These are phyloP conservation scores for Penicillium sp. DNA, from an alignment of 2,329 filamentous ascomycete species.

Conservation along the genomic window DNA sequence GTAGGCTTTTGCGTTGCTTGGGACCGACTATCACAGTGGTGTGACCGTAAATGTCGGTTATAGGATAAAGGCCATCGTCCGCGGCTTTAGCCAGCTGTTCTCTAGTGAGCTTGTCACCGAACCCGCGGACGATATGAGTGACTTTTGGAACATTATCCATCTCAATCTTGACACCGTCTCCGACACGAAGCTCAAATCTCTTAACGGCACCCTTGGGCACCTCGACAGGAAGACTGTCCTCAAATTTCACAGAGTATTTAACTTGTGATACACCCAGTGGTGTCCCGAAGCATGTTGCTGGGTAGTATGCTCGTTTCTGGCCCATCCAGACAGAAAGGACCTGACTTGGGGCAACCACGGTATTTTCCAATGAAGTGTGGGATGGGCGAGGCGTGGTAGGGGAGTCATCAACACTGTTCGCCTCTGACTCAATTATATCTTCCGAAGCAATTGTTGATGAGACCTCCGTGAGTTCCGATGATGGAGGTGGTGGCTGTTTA, in stretches of 20 bases:
- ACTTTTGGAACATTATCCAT: slow-evolving; percentile 41
- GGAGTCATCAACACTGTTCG: slow-evolving; percentile 7
- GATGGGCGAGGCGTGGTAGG: slow-evolving; percentile 13
- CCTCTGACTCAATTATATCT: slow-evolving; percentile 9
- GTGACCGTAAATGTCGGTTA: slow-evolving; percentile 45
- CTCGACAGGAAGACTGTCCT: slow-evolving; percentile 41
- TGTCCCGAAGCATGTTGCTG: slow-evolving; percentile 55
- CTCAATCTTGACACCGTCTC: slow-evolving; percentile 48
- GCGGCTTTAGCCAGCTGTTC: slow-evolving; percentile 26
- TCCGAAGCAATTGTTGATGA: slow-evolving; percentile 8
- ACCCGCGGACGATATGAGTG: slow-evolving; percentile 43
- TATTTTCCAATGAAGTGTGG: slow-evolving; percentile 11
- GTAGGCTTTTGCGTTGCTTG: slow-evolving; percentile 44
- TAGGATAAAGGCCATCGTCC: slow-evolving; percentile 21
- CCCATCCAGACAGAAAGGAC: slow-evolving; percentile 59
- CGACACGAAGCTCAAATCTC: slow-evolving; percentile 43
- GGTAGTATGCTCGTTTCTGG: slow-evolving; percentile 55
- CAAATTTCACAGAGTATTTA: slow-evolving; percentile 47
- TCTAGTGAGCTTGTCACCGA: slow-evolving; percentile 34
- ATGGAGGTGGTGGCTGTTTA: slow-evolving; percentile 10
- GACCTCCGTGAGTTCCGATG: slow-evolving; percentile 15
- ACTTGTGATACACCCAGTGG: slow-evolving; percentile 36
- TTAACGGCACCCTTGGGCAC: slow-evolving; percentile 41
- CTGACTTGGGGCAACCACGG: slow-evolving; percentile 47
- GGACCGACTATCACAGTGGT: slow-evolving; percentile 39